Conservation (phyloP, 495 filamentous ascomycete species). For the Penicillium nucicola region DNA sequence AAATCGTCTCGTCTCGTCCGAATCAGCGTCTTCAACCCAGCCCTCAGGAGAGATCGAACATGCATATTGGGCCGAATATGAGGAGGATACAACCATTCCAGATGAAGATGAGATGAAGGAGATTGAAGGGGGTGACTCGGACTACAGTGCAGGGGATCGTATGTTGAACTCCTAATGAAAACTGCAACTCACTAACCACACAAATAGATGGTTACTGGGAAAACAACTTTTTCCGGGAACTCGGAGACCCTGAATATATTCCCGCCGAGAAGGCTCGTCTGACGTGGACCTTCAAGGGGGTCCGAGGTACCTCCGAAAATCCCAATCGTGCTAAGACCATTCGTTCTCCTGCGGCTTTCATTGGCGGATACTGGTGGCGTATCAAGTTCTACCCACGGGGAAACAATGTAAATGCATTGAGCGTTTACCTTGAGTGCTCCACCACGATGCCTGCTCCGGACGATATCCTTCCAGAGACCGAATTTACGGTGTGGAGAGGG, state of each 20-base stretch:
- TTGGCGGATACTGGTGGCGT: conserved; percentile 65
- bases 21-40: conserved; percentile 3
- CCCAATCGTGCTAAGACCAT: conserved; percentile 59
- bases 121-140: conserved; percentile 47
- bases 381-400: conserved; percentile 69
- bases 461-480: conserved; percentile 34
- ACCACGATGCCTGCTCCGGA: conserved; percentile 39
- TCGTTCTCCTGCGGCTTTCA: conserved; percentile 54
- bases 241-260: conserved; percentile 59
- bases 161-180: conserved; percentile 15
- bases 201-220: conserved; percentile 56
- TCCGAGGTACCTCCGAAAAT: conserved; percentile 59
- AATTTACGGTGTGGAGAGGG: conserved; percentile 37
- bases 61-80: conserved; percentile 47
- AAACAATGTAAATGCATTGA: conserved; percentile 59
- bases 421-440: conserved; percentile 63
- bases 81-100: conserved; percentile 56
- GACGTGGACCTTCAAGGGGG: conserved; percentile 56
- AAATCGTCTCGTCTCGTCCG: conserved; percentile 7
- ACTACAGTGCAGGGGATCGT: conserved; percentile 55
- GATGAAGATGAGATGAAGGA: conserved; percentile 59
- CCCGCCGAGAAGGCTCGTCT: conserved; percentile 52
- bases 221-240: conserved; percentile 50
- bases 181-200: conserved; percentile 6
- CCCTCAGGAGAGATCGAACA: conserved; percentile 33